Evolutionary conservation across 2,329 filamentous ascomycete genomes (phyloP).

Genomic region (Metarhizium sp.): DNA sequence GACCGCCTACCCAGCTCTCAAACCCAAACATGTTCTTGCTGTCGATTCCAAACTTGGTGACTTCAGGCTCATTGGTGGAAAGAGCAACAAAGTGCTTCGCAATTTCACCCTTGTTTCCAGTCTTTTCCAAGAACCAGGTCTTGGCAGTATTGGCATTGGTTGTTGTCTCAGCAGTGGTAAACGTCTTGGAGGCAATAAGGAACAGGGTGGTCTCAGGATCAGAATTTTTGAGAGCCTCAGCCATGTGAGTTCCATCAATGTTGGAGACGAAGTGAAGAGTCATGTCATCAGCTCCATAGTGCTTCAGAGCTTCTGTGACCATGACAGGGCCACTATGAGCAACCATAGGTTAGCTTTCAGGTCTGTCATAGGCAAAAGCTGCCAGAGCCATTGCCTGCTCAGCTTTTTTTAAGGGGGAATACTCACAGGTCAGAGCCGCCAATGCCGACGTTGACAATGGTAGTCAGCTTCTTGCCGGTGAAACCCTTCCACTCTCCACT

Average conservation of each 20-base stretch:
- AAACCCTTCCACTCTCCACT: slow-evolving; percentile 96
- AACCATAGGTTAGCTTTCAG: neutral
- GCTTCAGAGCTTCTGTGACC: slow-evolving; percentile 95
- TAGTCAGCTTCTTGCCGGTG: slow-evolving; percentile 94
- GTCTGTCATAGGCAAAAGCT: slow-evolving; percentile 9
- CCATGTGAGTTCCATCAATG: slow-evolving; percentile 97
- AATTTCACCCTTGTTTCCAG: slow-evolving; percentile 68
- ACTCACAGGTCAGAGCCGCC: slow-evolving; percentile 95
- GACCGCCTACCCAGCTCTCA: slow-evolving; percentile 95
- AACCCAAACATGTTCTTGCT: slow-evolving; percentile 99
- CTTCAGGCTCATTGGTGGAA: slow-evolving; percentile 90
- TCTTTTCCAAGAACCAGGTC: slow-evolving; percentile 86
- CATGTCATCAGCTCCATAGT: slow-evolving; percentile 78
- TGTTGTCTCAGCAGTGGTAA: slow-evolving; percentile 93
- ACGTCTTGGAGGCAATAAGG: slow-evolving; percentile 97
- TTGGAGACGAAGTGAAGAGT: slow-evolving; percentile 98
- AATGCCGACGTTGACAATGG: slow-evolving; percentile 95
- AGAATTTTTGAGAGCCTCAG: slow-evolving; percentile 79
- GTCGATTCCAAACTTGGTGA: slow-evolving; percentile 98
- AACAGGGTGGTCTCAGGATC: slow-evolving; percentile 98
- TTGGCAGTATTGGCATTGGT: slow-evolving; percentile 98
- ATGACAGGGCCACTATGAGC: slow-evolving; percentile 77
- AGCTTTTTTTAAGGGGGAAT: neutral
- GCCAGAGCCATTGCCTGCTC: neutral
- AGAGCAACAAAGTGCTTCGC: slow-evolving; percentile 98